Evolutionary conservation across 108 stramenopile genomes (phyloP), one percentile per base, ranked within the genome.

Genomic region (Cyclotella choctawhatcheeana): DNA sequence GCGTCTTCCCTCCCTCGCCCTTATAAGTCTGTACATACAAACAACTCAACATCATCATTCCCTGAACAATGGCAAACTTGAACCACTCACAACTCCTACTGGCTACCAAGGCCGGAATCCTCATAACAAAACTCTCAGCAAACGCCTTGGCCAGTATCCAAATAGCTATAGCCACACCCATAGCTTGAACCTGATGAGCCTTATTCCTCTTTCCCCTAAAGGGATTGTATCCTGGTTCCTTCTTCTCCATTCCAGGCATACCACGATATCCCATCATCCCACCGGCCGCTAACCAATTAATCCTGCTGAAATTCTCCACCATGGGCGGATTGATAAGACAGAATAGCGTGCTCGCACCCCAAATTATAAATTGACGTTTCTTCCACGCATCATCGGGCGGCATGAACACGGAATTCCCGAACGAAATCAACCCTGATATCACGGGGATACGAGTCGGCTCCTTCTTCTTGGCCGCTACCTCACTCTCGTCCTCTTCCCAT

Each of bases 261-360:
- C 93, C 93, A 5, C 93, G 83, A 62, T 85, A 89, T 2, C 81
- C 86, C 67, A 93, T 84, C 83, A 91, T 89, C 20, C 87, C 90
- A 27, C 89, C 85, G 30, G 86, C 88, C 18, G 89, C 70, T 35
- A 93, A 53, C 88, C 89, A 90, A 24, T 89, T 86, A 68, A 93
- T 74, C n/a, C 87, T 68, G 17, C 76, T 73, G 53, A 89, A 65
- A 45, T 83, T 83, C 25, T 84, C 84, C 21, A 85, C 77, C 10
- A 86, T 68, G 21, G 93, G 84, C 33, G 93, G 90, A 31, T 85
- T 53, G 14, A 83, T 69, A 17, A 86, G 63, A 45, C 93, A 90
- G 18, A 86, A 54, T 14, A 83, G 66, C 25, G 93, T 88, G 20
- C 86, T 56, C 12, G 50, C 58, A 55, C 90, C 89, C 88, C 88